Evolutionary conservation across 164 flowering plant genomes (phyloP), one percentile per base, ranked within the genome.

Genomic region (Piper longum): DNA sequence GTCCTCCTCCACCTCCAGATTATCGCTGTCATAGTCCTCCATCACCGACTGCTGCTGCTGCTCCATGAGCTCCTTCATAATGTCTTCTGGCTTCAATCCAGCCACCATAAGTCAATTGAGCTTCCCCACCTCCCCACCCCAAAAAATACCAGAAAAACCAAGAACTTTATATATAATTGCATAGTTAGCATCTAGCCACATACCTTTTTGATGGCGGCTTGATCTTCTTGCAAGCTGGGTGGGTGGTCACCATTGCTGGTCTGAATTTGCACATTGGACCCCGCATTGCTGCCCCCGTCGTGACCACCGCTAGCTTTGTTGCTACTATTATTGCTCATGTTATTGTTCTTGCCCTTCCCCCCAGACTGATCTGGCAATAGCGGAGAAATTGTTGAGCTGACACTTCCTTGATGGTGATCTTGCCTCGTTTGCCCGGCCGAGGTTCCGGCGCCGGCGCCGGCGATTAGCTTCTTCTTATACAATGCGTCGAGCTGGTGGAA

Each of bases 1-100:
- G 40, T 63, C 62, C 51, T 62, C 59, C 41, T 66, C 68, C 16
- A 56, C 43, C 7, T 62, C 71, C 18, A 43, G 54, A 16, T 26
- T 26, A 26, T 62, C 43, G 57, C 63, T 67, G 48, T 62, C 66
- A n/a, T 63, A 57, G 41, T 63, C 62, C 54, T 45, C 66, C 52
- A 57, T 57, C 16, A 68, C 62, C 26, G 51, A 42, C 58, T 44
- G 62, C n/a, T 57, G 71, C 62, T 56, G 60, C 5, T 60, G 72
- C 63, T 60, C 70, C 66, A 77, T 77, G 72, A 81, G 64, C 80
- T 76, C 83, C 75, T 76, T 84, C 84, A 82, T 76, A 67, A 79
- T 77, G 88, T 78, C 88, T 80, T 76, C 88, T 80, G 88, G 88
- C 88, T 84, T 84, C 88, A 84, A 73, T 74, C 63, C 74, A 69